phyloP scores from a whole-genome alignment of 805 yeast genomes.

The Schizosaccharomyces japonicus region DNA sequence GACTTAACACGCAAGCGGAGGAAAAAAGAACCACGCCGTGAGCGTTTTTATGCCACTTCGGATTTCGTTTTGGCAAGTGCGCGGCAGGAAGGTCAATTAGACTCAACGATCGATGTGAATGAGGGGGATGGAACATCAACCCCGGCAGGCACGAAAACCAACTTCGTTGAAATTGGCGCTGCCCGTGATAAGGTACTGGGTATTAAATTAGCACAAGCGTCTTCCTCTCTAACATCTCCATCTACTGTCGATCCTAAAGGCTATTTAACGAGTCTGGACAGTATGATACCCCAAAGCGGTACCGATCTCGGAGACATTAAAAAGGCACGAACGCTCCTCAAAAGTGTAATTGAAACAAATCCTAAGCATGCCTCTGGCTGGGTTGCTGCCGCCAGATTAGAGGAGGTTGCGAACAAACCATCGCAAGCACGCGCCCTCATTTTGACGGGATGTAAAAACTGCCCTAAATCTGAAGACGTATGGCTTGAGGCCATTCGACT shows the following conservation, averaged over 20 bases:
- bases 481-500: constrained; percentile 67
- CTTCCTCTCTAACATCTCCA: constrained; percentile 10
- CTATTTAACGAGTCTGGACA: constrained; percentile 22
- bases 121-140: constrained; percentile 11
- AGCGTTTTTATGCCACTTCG: constrained; percentile 62
- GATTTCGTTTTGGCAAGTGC: constrained; percentile 33
- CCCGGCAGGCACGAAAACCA: constrained; percentile 17
- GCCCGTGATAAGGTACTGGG: constrained; percentile 40
- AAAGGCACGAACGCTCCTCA: constrained; percentile 34
- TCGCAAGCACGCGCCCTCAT: constrained; percentile 36
- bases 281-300: constrained; percentile 5
- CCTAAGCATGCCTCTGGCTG: constrained; percentile 57
- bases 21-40: constrained; percentile 30
- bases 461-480: constrained; percentile 43
- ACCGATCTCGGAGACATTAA: constrained; percentile 27
- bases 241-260: constrained; percentile 18
- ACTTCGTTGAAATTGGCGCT: constrained; percentile 32
- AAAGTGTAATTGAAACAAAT: constrained; percentile 45
- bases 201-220: constrained; percentile 25
- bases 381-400: constrained; percentile 69
- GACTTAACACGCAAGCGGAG: constrained; percentile 67
- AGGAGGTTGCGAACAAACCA: constrained; percentile 35
- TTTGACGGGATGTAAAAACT: constrained; percentile 46
- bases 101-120: constrained; percentile 14
- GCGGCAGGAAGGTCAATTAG: constrained; percentile 14